Evolutionary conservation across 2,329 filamentous ascomycete genomes (phyloP).

Genomic region (Fusarium nisikadoi): DNA sequence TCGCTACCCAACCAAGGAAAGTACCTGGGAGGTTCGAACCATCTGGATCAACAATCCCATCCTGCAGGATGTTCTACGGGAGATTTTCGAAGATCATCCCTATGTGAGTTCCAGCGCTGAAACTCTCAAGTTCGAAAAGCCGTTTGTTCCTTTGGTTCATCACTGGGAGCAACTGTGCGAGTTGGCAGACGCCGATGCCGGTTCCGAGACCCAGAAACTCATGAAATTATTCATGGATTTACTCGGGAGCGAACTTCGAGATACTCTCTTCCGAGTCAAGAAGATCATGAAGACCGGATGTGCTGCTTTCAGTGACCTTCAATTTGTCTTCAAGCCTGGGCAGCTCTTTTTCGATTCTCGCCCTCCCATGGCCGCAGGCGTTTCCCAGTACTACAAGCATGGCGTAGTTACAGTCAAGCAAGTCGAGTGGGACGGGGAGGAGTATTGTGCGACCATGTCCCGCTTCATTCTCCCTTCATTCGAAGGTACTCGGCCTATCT

Average conservation of each 20-base stretch:
- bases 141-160: constrained; percentile 4
- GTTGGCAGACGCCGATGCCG: not conserved
- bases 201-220: not conserved
- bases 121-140: not conserved
- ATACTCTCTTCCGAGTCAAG: not conserved
- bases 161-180: not conserved
- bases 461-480: too few species aligned
- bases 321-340: not conserved
- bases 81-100: not conserved
- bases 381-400: too few species aligned
- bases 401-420: too few species aligned
- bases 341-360: not conserved
- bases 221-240: not conserved
- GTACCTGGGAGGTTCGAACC: not conserved
- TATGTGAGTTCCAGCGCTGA: not conserved
- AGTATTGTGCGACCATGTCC: too few species aligned
- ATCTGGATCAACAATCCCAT: constrained; percentile 9
- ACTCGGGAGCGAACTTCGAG: not conserved
- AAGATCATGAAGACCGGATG: not conserved
- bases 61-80: not conserved
- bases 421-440: too few species aligned
- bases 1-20: not conserved
- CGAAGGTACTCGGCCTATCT: too few species aligned
- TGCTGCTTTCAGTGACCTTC: not conserved
- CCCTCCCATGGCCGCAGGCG: too few species aligned